These are phyloP conservation scores for Neurospora tetrasperma DNA, from an alignment of 495 filamentous ascomycete genomes.

Conservation along the genomic window DNA sequence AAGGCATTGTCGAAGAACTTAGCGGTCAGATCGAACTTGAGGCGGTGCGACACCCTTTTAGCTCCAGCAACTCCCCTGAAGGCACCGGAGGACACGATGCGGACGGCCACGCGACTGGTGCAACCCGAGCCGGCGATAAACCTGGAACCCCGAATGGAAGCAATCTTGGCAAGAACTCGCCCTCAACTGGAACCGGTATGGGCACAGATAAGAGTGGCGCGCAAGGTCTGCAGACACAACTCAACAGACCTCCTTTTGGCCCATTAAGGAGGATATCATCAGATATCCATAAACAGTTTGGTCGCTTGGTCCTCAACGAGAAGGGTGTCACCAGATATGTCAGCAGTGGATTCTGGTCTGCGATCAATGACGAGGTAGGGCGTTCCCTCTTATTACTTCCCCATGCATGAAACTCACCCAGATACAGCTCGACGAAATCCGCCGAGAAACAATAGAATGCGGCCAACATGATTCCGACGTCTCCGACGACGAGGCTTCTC, in stretches of 20 bases:
- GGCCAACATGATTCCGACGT: slow-evolving; percentile 57
- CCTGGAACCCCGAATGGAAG: slow-evolving; percentile 5
- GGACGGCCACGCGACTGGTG: slow-evolving; percentile 10
- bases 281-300: slow-evolving; percentile 58
- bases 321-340: slow-evolving; percentile 72
- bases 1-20: slow-evolving; percentile 62
- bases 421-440: slow-evolving; percentile 57
- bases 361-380: slow-evolving; percentile 64
- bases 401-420: slow-evolving; percentile 5
- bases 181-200: not conserved
- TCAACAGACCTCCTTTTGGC: slow-evolving; percentile 3
- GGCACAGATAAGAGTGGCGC: slow-evolving; percentile 1
- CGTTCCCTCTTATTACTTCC: not conserved
- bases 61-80: slow-evolving; percentile 32
- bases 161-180: slow-evolving; percentile 9
- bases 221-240: slow-evolving; percentile 5
- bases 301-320: slow-evolving; percentile 74
- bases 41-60: slow-evolving; percentile 28
- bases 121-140: slow-evolving; percentile 11
- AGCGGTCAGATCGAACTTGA: slow-evolving; percentile 45
- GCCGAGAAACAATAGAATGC: slow-evolving; percentile 55
- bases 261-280: slow-evolving; percentile 19
- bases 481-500: slow-evolving; percentile 44
- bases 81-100: not conserved
- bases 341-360: slow-evolving; percentile 84